Base-by-base conservation (phyloP, 306 rosid genomes). In the Pachyrhizus erosus region DNA sequence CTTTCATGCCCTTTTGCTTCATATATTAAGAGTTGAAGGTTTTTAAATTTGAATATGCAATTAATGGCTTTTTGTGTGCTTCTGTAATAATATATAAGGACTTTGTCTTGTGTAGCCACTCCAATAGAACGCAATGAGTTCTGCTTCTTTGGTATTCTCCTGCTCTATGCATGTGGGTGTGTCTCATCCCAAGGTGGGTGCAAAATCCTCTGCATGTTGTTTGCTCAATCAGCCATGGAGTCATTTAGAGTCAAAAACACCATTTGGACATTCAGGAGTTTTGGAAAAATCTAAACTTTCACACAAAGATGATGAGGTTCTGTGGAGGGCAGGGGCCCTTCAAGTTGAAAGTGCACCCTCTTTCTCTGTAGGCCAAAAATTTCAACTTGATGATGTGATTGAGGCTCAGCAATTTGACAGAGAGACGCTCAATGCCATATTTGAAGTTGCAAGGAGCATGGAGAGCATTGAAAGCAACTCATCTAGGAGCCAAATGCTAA, bases 361-460 rank as follows among this genome's bases (percentile, higher is more conserved):
- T 14, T 86, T 85, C 78, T 66, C 90, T 1, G 31, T 78, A 57
- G 95, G 90, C 84, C 91, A 87, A 33, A 91, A 87, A 64, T 88
- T 91, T 89, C 89, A 91, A 48, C 89, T 92, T 74, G 87, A 91
- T 79, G 97, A 92, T 87, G 91, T 94, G 80, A 94, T 94, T 83
- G 98, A 94, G 73, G 89, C 96, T 79, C 97, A 94, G 79, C 98
- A 94, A 54, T 94, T 94, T 75, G 90, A 92, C 76, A 88, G 93
- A 72, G 91, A 94, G 31, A 83, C 74, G 76, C 96, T 94, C 24
- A 72, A 21, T 77, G 88, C 92, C 55, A 89, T 91, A 81, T 96
- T 96, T 78, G 89, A 91, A 37, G 97, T 96, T 82, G 94, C 99
- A 2, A 78, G 83, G 61, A 89, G 87, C 29, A 96, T 96, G 98